Evolutionary conservation across 768 basidiomycete species (phyloP).

Genomic region (Vishniacozyma victoriae): DNA sequence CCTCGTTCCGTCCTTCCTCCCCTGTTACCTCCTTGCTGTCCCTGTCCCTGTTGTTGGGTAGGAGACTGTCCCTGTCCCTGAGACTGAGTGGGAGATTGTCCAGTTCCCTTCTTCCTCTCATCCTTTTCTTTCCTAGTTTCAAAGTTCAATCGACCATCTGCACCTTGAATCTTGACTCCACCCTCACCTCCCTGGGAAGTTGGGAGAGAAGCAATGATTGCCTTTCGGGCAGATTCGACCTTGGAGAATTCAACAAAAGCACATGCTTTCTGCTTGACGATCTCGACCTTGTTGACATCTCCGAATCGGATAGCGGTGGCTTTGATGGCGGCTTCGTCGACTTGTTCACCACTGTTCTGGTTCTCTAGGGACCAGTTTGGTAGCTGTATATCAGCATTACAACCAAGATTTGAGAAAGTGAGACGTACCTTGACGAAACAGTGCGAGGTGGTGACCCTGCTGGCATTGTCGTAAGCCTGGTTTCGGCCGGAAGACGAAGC

Average conservation of each 20-base stretch:
- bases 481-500: constrained; percentile 17
- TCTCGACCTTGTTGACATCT: constrained; percentile 14
- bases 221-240: constrained; percentile 74
- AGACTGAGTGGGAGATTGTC: background rate
- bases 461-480: constrained; percentile 53
- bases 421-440: constrained; percentile 75
- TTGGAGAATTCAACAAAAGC: constrained; percentile 63
- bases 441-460: constrained; percentile 61
- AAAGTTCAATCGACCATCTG: constrained; percentile 63
- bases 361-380: constrained; percentile 45
- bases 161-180: constrained; percentile 66
- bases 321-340: constrained; percentile 34
- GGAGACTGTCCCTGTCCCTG: constrained; percentile 4
- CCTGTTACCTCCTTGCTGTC: background rate
- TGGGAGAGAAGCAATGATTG: constrained; percentile 69
- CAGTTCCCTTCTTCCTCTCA: constrained; percentile 55
- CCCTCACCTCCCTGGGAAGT: constrained; percentile 74
- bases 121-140: constrained; percentile 88
- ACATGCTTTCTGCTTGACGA: constrained; percentile 16
- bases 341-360: constrained; percentile 22
- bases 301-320: constrained; percentile 41
- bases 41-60: background rate
- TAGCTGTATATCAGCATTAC: constrained; percentile 29
- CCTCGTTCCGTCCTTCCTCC: constrained; percentile 3
- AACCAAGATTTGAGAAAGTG: background rate